Base-by-base conservation (phyloP, 2,329 filamentous ascomycete species). In the Aotearoamyces nothofagi region DNA sequence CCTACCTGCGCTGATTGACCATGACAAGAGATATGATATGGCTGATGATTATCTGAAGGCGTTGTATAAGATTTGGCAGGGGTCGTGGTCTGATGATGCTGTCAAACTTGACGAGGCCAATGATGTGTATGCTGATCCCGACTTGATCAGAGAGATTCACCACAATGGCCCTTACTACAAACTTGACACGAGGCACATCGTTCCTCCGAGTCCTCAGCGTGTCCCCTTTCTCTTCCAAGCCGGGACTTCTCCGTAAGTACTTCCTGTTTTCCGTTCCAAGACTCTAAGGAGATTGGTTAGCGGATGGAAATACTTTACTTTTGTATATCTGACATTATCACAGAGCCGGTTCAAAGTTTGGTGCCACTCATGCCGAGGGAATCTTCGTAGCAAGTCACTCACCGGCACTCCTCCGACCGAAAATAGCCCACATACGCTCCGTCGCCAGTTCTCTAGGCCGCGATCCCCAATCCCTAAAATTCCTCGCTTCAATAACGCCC, bases 181-280 rank as follows among this genome's bases (percentile, higher is more conserved):
- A 0, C 68, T 76, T 0, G 66, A 69, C 0, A 72, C 71, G 0
- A 69, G 69, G 10, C 69, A 77, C 34, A 62, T 77, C 39, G 66
- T 65, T 27, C 61, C 76, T 26, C 74, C 73, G 0, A 64, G 63
- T 27, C 73, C 72, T 0, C 76, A 81, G 41, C 57, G 76, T 2
- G 78, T 73, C 1, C 76, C 76, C 0, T 55, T 80, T 2, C 61
- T 80, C 5, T 56, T 80, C 3, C 76, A 81, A 48, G 76, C 76
- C 0, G 76, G 76, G 1, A 73, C 74, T 0, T 76, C 69, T 0
- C 64, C n/a, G n/a, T n/a, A n/a, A n/a, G n/a, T n/a, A n/a, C n/a
- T n/a, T n/a, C n/a, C n/a, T n/a, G n/a, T n/a, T n/a, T n/a, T n/a
- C n/a, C n/a, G n/a, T n/a, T n/a, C n/a, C n/a, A n/a, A n/a, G n/a